phyloP scores from a whole-genome alignment of 495 filamentous ascomycete species.

The Xylaria scruposa region DNA sequence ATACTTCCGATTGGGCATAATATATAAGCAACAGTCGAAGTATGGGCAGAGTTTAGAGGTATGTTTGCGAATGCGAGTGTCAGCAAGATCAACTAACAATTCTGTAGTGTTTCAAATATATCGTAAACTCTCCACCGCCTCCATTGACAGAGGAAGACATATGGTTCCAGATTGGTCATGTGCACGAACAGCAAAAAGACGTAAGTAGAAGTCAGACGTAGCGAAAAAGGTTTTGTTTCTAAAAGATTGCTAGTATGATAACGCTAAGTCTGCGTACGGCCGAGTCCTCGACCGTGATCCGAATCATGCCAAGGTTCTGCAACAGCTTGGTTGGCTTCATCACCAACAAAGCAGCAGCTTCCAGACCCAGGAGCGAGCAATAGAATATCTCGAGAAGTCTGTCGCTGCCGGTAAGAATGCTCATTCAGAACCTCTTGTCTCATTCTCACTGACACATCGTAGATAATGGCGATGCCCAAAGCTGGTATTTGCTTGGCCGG shows the following conservation, averaged over 20 bases:
- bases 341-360: conserved; percentile 93
- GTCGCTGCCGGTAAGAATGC: conserved; percentile 83
- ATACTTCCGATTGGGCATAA: conserved; percentile 97
- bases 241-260: conserved; percentile 73
- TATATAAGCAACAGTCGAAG: conserved; percentile 98
- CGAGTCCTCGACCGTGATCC: conserved; percentile 94
- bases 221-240: conserved; percentile 29
- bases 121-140: conserved; percentile 89
- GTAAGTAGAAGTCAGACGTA: conserved; percentile 60
- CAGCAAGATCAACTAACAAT: conserved; percentile 37
- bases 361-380: conserved; percentile 90
- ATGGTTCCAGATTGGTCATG: conserved; percentile 99
- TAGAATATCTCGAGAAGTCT: conserved; percentile 97
- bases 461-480: conserved; percentile 96
- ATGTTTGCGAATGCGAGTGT: conserved; percentile 39
- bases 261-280: conserved; percentile 88
- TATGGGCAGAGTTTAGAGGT: conserved; percentile 92
- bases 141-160: conserved; percentile 98
- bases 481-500: conserved; percentile 96
- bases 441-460: conserved; percentile 46
- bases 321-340: conserved; percentile 97
- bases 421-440: conserved; percentile 1
- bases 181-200: conserved; percentile 98
- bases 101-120: conserved; percentile 93
- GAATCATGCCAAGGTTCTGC: conserved; percentile 96